phyloP scores from a whole-genome alignment of 2,329 filamentous ascomycete genomes.

The Ciborinia camelliae region DNA sequence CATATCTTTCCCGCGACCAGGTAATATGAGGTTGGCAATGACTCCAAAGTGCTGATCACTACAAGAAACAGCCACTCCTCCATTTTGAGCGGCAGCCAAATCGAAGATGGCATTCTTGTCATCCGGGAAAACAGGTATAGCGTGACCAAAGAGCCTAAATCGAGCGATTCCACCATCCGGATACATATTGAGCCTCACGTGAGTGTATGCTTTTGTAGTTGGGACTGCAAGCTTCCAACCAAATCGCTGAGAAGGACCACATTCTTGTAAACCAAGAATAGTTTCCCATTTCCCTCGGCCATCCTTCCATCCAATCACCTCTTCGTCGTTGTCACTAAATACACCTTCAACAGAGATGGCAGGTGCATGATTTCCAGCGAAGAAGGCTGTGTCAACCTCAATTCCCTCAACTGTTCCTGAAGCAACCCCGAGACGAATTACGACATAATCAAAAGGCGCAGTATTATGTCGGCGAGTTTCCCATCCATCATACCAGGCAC shows the following conservation, averaged over 20 bases:
- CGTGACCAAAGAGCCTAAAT: constrained; percentile 73
- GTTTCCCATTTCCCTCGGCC: constrained; percentile 64
- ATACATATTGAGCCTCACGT: constrained; percentile 80
- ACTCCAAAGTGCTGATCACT: constrained; percentile 83
- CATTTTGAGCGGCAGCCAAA: constrained; percentile 74
- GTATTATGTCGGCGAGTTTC: constrained; percentile 65
- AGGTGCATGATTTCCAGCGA: constrained; percentile 78
- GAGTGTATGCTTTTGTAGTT: constrained; percentile 68
- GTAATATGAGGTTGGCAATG: constrained; percentile 76
- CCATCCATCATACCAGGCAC: constrained; percentile 70
- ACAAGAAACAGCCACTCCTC: constrained; percentile 70
- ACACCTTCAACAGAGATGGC: constrained; percentile 74
- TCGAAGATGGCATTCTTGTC: constrained; percentile 66
- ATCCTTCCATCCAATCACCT: constrained; percentile 61
- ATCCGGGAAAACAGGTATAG: constrained; percentile 71
- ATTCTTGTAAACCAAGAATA: constrained; percentile 66
- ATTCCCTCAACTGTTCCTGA: constrained; percentile 70
- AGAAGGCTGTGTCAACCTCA: constrained; percentile 78
- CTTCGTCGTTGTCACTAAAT: constrained; percentile 63
- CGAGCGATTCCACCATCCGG: constrained; percentile 80
- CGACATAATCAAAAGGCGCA: constrained; percentile 63
- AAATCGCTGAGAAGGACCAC: constrained; percentile 70
- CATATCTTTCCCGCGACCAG: constrained; percentile 78
- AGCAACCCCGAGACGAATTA: constrained; percentile 63
- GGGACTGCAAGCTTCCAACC: constrained; percentile 63